phyloP scores from a whole-genome alignment of 2,329 filamentous ascomycete genomes.

The Nectriaceae sp. region DNA sequence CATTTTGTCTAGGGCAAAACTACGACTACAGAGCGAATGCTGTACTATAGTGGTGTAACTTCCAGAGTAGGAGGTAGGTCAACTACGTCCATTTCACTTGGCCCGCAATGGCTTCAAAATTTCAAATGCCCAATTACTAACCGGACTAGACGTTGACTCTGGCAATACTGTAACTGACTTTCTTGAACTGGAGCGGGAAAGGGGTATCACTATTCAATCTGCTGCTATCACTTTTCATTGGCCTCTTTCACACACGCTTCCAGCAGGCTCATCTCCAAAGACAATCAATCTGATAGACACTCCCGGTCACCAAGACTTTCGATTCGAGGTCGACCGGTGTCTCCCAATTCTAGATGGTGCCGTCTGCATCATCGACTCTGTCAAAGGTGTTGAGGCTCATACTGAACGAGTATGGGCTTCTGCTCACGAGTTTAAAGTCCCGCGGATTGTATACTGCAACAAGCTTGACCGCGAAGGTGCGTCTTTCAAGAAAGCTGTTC shows the following conservation, averaged over 20 bases:
- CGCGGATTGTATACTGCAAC: conserved; percentile 76
- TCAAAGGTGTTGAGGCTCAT: conserved; percentile 93
- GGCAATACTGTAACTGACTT: conserved; percentile 98
- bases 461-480: conserved; percentile 79
- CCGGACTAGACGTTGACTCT: conserved; percentile 76
- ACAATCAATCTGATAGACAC: conserved; percentile 94
- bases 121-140: conserved; percentile 6
- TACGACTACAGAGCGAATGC: conserved; percentile 97
- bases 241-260: conserved; percentile 62
- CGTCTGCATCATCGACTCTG: conserved; percentile 89
- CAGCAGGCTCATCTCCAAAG: conserved; percentile 51
- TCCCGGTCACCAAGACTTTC: conserved; percentile 95
- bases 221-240: conserved; percentile 94
- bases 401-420: conserved; percentile 96
- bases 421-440: conserved; percentile 82
- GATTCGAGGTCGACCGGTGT: conserved; percentile 92
- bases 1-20: conserved; percentile 72
- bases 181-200: conserved; percentile 84
- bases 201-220: conserved; percentile 97
- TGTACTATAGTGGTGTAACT: conserved; percentile 92
- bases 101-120: background rate
- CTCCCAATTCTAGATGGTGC: conserved; percentile 85
- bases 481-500: conserved; percentile 79
- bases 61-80: conserved; percentile 72
- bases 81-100: background rate